Evolutionary conservation across 1,284 basidiomycete genomes (phyloP), one percentile per base, ranked within the genome.

Genomic region (Cronartium quercuum): DNA sequence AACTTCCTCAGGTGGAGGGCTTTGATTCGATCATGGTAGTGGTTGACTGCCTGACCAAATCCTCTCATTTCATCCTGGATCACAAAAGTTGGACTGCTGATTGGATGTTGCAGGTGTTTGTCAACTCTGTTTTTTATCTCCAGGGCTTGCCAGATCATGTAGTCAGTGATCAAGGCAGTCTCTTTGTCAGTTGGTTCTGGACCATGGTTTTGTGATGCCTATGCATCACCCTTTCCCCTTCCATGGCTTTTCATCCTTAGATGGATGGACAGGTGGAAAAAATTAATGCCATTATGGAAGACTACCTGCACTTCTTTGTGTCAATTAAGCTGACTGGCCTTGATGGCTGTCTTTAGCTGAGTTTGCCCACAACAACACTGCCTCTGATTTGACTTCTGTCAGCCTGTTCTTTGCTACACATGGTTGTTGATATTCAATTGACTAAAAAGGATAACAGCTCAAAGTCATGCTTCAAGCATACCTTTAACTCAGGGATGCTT

Each of bases 321-420:
- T 69, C 37, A 35, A 65, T 37, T 76, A 77, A 41, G 51, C 75
- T 66, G 34, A 77, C 24, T 76, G 76, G 76, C 18, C 34, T 13
- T 21, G 10, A 13, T 35, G n/a, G 63, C 70, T 82, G 6, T 70
- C 77, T 2, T 51, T 77, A 0, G 78, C 81, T 0, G 80, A 84
- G 55, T 83, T 84, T 44, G 41, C 78, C 0, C 77, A 80, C 66
- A 83, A 82, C 77, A 80, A 83, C 60, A 76, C 77, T 0, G 35
- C 76, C 0, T 79, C 82, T 37, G 13, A 76, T 0, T 76, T 80
- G 0, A 83, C 80, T 34, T n/a, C 61, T 35, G 41, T 47, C 7
- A 80, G 0, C 85, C 85, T 0, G 85, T 85, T 80, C 82, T 79
- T 44, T n/a, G n/a, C n/a, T n/a, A n/a, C n/a, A n/a, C n/a, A n/a